Base-by-base conservation (phyloP, 1,139 yeast genomes). In the Scheffersomyces illinoinensis region DNA sequence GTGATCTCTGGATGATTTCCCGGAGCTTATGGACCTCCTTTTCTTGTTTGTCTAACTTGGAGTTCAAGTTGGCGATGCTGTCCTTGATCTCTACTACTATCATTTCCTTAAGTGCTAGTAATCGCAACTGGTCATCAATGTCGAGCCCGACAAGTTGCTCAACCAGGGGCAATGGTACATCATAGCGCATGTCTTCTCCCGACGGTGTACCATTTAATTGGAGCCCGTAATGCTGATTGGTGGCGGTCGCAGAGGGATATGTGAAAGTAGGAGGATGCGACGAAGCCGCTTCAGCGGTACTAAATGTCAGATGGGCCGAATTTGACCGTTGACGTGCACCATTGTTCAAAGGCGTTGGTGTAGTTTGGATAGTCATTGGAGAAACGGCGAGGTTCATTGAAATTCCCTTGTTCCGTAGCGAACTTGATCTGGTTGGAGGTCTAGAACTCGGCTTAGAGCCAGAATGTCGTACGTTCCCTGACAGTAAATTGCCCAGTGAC, bases 101-200 rank as follows among this genome's bases (percentile, higher is more conserved):
- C 89, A 86, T 85, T 66, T 87, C 91, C 64, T 85, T 87, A 48
- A 85, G 71, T 0, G 91, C 91, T 57, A 87, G 71, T 17, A 82
- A 69, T 59, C 90, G 72, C 54, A 87, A 72, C 59, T 85, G 86
- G n/a, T 84, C 86, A 58, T 85, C 86, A 12, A 86, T 75, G 20
- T 77, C 83, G 60, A 79, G 67, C 4, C 63, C 59, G 12, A 60
- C 61, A 23, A 80, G 69, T 54, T 75, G 76, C 24, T 72, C 76
- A 21, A 68, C 62, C 48, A 71, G 73, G 0, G 83, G 83, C 14
- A 79, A 62, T 1, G 76, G 72, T 5, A 74, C 57, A 54, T 76
- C 78, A 53, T 64, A 70, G 56, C 68, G 66, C 18, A 68, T 62
- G 5, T 68, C 73, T n/a, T 56, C 60, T 58, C 26, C 23, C 7